Conservation (phyloP, 164 flowering plant species). For the Chloranthus sessilifolius region DNA sequence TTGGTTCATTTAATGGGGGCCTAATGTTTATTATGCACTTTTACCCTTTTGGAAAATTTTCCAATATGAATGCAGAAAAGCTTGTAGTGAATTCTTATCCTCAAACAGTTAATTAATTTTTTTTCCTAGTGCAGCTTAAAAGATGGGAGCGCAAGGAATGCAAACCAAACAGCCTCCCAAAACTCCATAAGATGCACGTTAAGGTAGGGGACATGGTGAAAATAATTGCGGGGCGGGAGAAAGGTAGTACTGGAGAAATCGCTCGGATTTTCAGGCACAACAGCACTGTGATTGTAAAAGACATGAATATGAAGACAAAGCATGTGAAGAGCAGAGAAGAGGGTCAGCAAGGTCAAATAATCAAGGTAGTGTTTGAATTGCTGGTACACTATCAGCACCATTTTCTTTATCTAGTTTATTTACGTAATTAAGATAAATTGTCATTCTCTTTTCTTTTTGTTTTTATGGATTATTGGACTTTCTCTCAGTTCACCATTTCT, state of each 20-base stretch:
- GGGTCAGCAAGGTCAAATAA: constrained; percentile 76
- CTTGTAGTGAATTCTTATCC: background rate
- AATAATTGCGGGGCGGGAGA: constrained; percentile 79
- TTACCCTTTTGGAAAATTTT: too few species aligned
- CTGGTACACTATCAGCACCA: background rate
- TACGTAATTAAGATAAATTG: background rate
- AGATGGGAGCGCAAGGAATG: constrained; percentile 92
- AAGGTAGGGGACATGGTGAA: constrained; percentile 89
- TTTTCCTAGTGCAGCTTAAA: constrained; percentile 52
- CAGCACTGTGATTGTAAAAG: constrained; percentile 81
- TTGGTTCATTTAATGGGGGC: too few species aligned
- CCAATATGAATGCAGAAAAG: too few species aligned
- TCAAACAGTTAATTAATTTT: too few species aligned
- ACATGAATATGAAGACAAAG: constrained; percentile 87
- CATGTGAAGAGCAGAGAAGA: constrained; percentile 78
- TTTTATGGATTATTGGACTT: background rate
- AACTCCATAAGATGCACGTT: constrained; percentile 89
- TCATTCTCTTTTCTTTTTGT: background rate
- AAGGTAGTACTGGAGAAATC: constrained; percentile 80
- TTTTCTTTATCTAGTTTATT: background rate
- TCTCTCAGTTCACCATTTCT: too few species aligned
- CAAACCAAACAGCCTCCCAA: constrained; percentile 88
- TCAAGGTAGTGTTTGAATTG: constrained; percentile 67
- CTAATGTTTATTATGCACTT: too few species aligned
- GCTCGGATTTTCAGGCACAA: constrained; percentile 64